Evolutionary conservation across 2,329 filamentous ascomycete species (phyloP).

Genomic region (Colletotrichum trifolii): DNA sequence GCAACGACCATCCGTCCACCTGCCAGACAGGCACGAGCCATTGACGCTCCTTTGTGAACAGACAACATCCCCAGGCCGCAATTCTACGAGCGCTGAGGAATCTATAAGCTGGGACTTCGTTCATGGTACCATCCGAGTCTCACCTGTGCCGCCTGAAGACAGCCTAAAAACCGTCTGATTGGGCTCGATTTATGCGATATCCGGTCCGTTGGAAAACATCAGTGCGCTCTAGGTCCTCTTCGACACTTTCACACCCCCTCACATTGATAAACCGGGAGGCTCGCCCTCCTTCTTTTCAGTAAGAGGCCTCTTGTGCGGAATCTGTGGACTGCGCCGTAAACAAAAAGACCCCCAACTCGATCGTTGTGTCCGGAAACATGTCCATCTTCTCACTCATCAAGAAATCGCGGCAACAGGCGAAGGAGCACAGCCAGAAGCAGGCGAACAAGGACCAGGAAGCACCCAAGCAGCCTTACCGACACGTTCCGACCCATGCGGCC

Average conservation of each 20-base stretch:
- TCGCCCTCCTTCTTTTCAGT: neutral
- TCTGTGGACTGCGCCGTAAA: neutral
- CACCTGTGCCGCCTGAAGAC: conserved; percentile 25
- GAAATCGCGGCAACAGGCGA: conserved; percentile 64
- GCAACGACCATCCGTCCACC: conserved; percentile 16
- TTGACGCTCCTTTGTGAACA: conserved; percentile 20
- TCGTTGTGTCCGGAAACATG: conserved; percentile 52
- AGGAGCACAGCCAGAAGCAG: conserved; percentile 62
- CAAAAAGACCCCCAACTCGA: neutral
- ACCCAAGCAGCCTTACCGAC: conserved; percentile 62
- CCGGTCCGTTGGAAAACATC: conserved; percentile 7
- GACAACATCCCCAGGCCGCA: conserved; percentile 21
- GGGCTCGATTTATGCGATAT: conserved; percentile 31
- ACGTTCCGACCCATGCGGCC: conserved; percentile 71
- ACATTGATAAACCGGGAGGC: neutral
- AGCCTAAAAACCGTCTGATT: conserved; percentile 21
- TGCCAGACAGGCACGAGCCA: conserved; percentile 31
- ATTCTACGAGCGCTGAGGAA: conserved; percentile 6
- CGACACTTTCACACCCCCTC: neutral
- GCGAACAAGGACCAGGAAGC: conserved; percentile 58
- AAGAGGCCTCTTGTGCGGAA: neutral
- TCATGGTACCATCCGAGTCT: conserved; percentile 30
- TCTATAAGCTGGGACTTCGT: conserved; percentile 27
- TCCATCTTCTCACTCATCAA: conserved; percentile 67
- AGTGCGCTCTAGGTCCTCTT: conserved; percentile 6